phyloP scores from a whole-genome alignment of 352 stramenopile species.

The Globisporangium okanoganense region DNA sequence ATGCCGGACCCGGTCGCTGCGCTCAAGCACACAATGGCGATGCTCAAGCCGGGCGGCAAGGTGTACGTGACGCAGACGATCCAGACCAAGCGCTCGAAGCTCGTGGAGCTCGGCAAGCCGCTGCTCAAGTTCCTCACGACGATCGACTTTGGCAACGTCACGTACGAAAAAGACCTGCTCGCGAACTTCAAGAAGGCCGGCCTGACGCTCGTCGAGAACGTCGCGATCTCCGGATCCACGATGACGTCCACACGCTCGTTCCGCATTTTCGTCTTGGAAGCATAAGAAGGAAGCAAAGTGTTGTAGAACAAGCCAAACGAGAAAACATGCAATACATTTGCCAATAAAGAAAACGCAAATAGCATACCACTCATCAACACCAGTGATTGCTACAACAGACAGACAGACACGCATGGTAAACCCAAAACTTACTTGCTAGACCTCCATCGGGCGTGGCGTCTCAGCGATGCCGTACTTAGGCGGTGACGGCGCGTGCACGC shows the following conservation, averaged over 20 bases:
- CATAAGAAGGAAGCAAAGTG: conserved; percentile 12
- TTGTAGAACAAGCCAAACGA: not conserved
- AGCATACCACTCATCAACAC: not conserved
- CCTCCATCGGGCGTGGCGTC: conserved; percentile 13
- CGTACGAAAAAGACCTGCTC: conserved; percentile 78
- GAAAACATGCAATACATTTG: not conserved
- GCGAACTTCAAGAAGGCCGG: conserved; percentile 60
- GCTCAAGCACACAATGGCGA: conserved; percentile 53
- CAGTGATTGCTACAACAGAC: no score
- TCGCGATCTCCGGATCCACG: conserved; percentile 52
- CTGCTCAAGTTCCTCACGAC: conserved; percentile 91
- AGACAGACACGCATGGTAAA: not conserved
- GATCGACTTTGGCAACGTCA: conserved; percentile 91
- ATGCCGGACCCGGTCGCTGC: conserved; percentile 87
- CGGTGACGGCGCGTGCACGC: conserved; percentile 6
- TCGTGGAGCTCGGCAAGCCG: conserved; percentile 80
- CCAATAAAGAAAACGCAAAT: not conserved
- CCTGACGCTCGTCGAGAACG: conserved; percentile 48
- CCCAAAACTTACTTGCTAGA: not conserved
- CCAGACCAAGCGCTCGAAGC: conserved; percentile 66
- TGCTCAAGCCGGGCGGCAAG: conserved; percentile 56
- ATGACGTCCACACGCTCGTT: conserved; percentile 61
- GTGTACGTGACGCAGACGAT: conserved; percentile 91
- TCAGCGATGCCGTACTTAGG: conserved; percentile 16
- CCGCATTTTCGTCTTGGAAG: conserved; percentile 57